Percentiles rank a stretch among this genome's conserved stretches.
phyloP scores from a whole-genome alignment of 2,329 filamentous ascomycete species.

The Fusarium sp. region DNA sequence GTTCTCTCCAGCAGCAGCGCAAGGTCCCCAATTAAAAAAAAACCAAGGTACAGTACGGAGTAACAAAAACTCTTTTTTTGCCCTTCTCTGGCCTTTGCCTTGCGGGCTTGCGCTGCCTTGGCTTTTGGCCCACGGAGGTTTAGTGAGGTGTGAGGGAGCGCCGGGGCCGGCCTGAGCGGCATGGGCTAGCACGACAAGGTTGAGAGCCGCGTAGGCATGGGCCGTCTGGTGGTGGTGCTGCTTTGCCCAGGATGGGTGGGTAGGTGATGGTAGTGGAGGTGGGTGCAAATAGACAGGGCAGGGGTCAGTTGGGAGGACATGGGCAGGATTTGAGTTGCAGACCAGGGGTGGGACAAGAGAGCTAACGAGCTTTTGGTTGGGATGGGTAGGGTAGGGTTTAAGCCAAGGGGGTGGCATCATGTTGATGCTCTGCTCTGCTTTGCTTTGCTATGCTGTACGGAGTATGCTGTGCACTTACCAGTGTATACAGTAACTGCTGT shows the following conservation, averaged over 20 bases:
- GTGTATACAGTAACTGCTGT: conserved; percentile 4
- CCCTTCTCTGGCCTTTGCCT: conserved; percentile 4
- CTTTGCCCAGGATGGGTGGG: conserved; percentile 6
- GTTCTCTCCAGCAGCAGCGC: conserved; percentile 15
- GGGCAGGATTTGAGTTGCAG: conserved; percentile 40
- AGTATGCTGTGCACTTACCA: conserved; percentile 28
- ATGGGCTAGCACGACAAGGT: conserved; percentile 48
- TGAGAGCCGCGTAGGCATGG: conserved; percentile 49
- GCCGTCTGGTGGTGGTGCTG: conserved; percentile 40
- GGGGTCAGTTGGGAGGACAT: conserved; percentile 28
- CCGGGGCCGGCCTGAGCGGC: conserved; percentile 48
- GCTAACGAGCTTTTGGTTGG: conserved; percentile 31
- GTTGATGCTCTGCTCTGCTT: conserved; percentile 4
- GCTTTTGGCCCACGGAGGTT: conserved; percentile 13
- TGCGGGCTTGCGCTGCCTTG: conserved; percentile 23
- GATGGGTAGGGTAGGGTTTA: conserved; percentile 24
- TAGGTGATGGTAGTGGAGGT: conserved; percentile 24
- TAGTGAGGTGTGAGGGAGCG: conserved; percentile 34
- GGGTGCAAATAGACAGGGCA: conserved; percentile 35
- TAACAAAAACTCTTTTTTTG: conserved; percentile 15
- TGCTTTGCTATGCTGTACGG: neutral
- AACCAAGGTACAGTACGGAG: conserved; percentile 32
- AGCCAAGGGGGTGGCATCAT: conserved; percentile 35
- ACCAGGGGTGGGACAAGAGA: conserved; percentile 29
- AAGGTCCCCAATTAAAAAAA: conserved; percentile 29